phyloP scores from a whole-genome alignment of 768 basidiomycete species.

The Brasilioporus rufonigricans region DNA sequence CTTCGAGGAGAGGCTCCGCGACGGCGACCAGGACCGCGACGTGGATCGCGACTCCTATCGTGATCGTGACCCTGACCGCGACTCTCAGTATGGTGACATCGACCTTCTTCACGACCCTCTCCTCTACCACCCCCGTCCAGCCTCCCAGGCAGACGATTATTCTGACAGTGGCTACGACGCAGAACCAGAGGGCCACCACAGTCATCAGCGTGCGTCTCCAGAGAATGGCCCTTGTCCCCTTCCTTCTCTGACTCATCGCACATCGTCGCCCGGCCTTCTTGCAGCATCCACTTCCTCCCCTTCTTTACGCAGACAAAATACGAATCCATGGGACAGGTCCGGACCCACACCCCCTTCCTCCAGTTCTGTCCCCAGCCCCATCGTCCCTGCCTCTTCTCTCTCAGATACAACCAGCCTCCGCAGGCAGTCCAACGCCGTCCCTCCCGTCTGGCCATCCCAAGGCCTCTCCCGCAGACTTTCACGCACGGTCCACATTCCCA shows the following conservation, averaged over 20 bases:
- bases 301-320: slow-evolving; percentile 63
- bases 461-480: slow-evolving; percentile 73
- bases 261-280: slow-evolving; percentile 54
- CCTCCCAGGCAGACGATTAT: slow-evolving; percentile 65
- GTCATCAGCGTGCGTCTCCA: slow-evolving; percentile 73
- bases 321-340: slow-evolving; percentile 65
- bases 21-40: slow-evolving; percentile 65
- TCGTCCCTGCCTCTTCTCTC: slow-evolving; percentile 56
- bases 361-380: slow-evolving; percentile 57
- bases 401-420: slow-evolving; percentile 67
- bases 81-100: slow-evolving; percentile 53
- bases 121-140: slow-evolving; percentile 53
- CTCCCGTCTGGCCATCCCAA: slow-evolving; percentile 55
- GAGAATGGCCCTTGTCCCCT: slow-evolving; percentile 38
- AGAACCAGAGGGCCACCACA: slow-evolving; percentile 59
- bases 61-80: slow-evolving; percentile 52
- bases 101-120: slow-evolving; percentile 63
- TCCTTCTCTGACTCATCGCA: slow-evolving; percentile 50
- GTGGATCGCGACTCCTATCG: slow-evolving; percentile 55
- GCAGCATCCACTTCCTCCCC: slow-evolving; percentile 68
- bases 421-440: slow-evolving; percentile 52
- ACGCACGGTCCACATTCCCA: slow-evolving; percentile 76
- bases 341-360: slow-evolving; percentile 48
- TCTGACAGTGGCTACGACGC: slow-evolving; percentile 84
- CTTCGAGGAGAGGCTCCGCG: slow-evolving; percentile 87